These are phyloP conservation scores for Phytophthora fragariaefolia DNA, from an alignment of 352 stramenopile species.

Conservation along the genomic window DNA sequence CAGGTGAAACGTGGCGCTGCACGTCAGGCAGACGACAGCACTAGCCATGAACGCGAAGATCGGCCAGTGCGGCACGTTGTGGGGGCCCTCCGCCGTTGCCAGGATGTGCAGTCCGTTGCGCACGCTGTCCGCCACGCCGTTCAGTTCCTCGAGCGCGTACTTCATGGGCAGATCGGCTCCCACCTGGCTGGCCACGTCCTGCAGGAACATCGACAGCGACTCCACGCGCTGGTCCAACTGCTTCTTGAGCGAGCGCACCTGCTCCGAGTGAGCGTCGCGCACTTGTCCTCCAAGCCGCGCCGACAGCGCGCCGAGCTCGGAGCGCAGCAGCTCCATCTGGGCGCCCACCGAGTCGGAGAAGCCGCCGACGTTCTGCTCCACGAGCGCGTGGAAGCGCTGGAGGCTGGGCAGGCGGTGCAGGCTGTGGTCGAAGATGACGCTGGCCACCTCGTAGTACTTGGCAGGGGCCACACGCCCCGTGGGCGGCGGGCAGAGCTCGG, in stretches of 20 bases:
- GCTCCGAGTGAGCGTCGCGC: conserved; percentile 53
- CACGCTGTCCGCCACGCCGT: conserved; percentile 76
- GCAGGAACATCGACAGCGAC: conserved; percentile 71
- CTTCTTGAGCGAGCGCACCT: conserved; percentile 65
- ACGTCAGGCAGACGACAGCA: conserved; percentile 84
- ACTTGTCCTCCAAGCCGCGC: conserved; percentile 53
- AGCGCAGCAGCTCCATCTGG: conserved; percentile 72
- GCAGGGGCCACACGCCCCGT: conserved; percentile 23
- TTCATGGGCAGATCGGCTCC: conserved; percentile 78
- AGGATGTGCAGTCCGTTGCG: conserved; percentile 83
- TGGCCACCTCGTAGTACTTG: conserved; percentile 83
- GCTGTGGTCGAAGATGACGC: conserved; percentile 84
- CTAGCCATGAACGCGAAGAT: conserved; percentile 89
- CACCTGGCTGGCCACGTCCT: conserved; percentile 74
- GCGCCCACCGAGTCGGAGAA: conserved; percentile 68
- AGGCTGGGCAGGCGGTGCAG: conserved; percentile 86
- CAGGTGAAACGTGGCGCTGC: conserved; percentile 84
- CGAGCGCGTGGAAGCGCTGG: conserved; percentile 76
- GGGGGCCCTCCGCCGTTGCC: conserved; percentile 58
- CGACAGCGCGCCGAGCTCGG: conserved; percentile 66
- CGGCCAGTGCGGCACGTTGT: conserved; percentile 84
- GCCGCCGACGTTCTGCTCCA: conserved; percentile 76
- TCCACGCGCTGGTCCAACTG: conserved; percentile 66
- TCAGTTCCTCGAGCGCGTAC: conserved; percentile 78
- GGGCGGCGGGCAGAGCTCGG: conserved; percentile 52